A percentile compares a stretch with the other conserved stretches of the same genome.
Evolutionary conservation across 1,284 basidiomycete genomes (phyloP).

Genomic region (Puccinia horiana): DNA sequence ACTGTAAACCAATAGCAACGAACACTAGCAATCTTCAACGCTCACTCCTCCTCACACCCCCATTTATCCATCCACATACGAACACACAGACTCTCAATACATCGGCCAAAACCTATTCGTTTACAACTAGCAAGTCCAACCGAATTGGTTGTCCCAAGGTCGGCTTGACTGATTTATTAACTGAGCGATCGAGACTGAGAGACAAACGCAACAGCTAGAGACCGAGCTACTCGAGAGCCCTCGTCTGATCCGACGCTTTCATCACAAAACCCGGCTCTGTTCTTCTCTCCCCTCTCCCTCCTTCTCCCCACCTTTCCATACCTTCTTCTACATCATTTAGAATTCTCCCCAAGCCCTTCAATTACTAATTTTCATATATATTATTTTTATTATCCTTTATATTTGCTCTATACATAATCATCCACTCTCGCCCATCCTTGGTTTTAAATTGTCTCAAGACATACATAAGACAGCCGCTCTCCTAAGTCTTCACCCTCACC

Average conservation of each 20-base stretch:
- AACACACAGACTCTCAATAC: constrained; percentile 10
- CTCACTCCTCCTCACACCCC: constrained; percentile 10
- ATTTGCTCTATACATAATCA: constrained; percentile 27
- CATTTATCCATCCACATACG: constrained; percentile 4
- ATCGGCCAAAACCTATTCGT: not conserved
- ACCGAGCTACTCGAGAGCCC: not conserved
- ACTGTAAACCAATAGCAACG: constrained; percentile 36
- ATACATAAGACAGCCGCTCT: not conserved
- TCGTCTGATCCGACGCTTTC: not conserved
- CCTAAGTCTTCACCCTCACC: not conserved
- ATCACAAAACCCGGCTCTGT: constrained; percentile 13
- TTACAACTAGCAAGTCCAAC: constrained; percentile 13
- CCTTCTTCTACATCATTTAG: not conserved
- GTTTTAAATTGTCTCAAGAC: not conserved
- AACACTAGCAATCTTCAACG: constrained; percentile 25
- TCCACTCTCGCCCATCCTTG: not conserved
- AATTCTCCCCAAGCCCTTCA: not conserved
- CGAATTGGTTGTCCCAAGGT: constrained; percentile 15
- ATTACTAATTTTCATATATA: constrained; percentile 23
- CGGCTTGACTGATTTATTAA: constrained; percentile 22
- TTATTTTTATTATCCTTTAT: constrained; percentile 8
- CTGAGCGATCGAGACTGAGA: constrained; percentile 38
- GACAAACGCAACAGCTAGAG: not conserved
- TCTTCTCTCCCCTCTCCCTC: not conserved
- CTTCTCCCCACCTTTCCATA: constrained; percentile 8